Evolutionary conservation across 1,139 yeast genomes (phyloP).

Genomic region (Yamadazyma friedrichii): DNA sequence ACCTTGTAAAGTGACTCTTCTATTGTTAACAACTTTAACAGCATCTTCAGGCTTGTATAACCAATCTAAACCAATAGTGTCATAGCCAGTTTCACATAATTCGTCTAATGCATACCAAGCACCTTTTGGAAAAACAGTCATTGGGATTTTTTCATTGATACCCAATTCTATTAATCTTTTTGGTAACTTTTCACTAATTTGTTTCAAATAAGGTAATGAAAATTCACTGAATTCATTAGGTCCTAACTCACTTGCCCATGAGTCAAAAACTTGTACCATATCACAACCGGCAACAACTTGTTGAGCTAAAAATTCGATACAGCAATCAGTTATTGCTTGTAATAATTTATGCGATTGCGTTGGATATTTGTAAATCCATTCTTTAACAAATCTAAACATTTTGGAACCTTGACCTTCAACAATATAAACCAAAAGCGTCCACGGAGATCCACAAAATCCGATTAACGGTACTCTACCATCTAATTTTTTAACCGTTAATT

Average conservation of each 20-base stretch:
- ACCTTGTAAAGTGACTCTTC: slow-evolving; percentile 86
- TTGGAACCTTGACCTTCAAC: slow-evolving; percentile 97
- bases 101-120: slow-evolving; percentile 97
- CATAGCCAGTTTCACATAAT: slow-evolving; percentile 80
- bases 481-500: slow-evolving; percentile 78
- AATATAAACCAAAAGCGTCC: slow-evolving; percentile 96
- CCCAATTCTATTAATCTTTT: slow-evolving; percentile 69
- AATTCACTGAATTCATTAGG: slow-evolving; percentile 86
- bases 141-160: slow-evolving; percentile 68
- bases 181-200: slow-evolving; percentile 72
- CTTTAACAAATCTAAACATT: slow-evolving; percentile 85
- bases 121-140: slow-evolving; percentile 91
- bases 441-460: slow-evolving; percentile 97
- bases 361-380: slow-evolving; percentile 85
- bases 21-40: slow-evolving; percentile 68
- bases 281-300: slow-evolving; percentile 98
- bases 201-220: slow-evolving; percentile 81
- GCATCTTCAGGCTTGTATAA: slow-evolving; percentile 84
- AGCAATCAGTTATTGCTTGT: slow-evolving; percentile 81
- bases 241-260: slow-evolving; percentile 97
- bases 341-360: slow-evolving; percentile 69
- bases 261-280: slow-evolving; percentile 92
- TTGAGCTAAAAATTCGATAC: slow-evolving; percentile 87
- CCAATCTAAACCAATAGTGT: slow-evolving; percentile 92
- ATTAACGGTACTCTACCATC: slow-evolving; percentile 89